phyloP scores from a whole-genome alignment of 176 grass and related monocot species.

The Hordeum marinum region DNA sequence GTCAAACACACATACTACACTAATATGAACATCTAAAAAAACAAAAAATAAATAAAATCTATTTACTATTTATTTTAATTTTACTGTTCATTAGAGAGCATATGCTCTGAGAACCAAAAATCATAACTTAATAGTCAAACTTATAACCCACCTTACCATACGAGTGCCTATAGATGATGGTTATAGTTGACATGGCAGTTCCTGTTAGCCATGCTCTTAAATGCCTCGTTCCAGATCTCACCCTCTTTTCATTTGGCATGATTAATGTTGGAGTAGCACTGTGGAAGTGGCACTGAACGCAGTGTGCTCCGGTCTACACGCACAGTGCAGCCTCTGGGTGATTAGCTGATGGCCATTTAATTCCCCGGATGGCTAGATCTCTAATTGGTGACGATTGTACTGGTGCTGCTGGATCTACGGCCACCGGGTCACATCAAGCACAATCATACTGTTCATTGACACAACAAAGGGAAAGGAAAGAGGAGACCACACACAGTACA shows the following conservation, averaged over 20 bases:
- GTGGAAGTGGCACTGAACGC: conserved; percentile 8
- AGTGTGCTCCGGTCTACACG: conserved; percentile 11
- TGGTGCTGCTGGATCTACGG: conserved; percentile 6
- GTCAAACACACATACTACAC: too few relatives aligned
- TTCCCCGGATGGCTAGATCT: conserved; percentile 20
- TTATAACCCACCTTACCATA: too few relatives aligned
- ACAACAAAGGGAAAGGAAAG: conserved; percentile 17
- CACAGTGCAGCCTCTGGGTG: conserved; percentile 37
- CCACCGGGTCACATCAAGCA: conserved; percentile 29
- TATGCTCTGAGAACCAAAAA: too few relatives aligned
- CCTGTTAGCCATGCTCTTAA: background rate
- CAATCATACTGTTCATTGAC: conserved; percentile 32
- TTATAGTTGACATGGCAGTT: too few relatives aligned
- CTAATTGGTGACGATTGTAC: conserved; percentile 33
- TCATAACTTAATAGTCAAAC: too few relatives aligned
- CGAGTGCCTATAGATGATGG: too few relatives aligned
- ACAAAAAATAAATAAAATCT: too few relatives aligned
- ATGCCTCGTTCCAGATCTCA: background rate
- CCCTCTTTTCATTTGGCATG: background rate
- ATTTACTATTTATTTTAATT: too few relatives aligned
- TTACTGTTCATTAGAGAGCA: too few relatives aligned
- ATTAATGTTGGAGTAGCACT: background rate
- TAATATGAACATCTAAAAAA: too few relatives aligned
- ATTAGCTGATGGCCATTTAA: conserved; percentile 31
- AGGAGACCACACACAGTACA: conserved; percentile 36